Evolutionary conservation across 106 monocot genomes (phyloP), one percentile per base, ranked within the genome.

Genomic region (Posidonia australis): DNA sequence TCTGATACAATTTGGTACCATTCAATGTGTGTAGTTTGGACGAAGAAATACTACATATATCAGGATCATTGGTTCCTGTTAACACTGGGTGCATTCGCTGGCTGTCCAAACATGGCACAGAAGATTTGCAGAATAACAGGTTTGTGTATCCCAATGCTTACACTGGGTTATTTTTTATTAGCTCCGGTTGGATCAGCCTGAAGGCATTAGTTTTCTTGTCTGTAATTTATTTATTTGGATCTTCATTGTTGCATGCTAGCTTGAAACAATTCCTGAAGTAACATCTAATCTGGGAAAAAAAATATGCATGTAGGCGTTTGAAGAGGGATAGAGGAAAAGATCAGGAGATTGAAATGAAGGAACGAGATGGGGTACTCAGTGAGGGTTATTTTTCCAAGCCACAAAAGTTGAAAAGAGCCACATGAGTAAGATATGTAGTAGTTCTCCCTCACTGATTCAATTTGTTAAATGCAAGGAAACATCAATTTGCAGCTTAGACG

Each of bases 11-110:
- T 45, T 25, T 27, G 26, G 10, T 28, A 19, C 52, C 24, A 6
- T 30, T 20, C 16, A n/a, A 22, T 54, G 6, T 26, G 14, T 55
- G n/a, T 28, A 88, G 88, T 62, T 74, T 88, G 63, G 88, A 88
- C 64, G 84, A 84, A 72, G 88, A 84, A 43, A 65, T 84, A 62
- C 74, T 88, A 30, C 84, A 88, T 47, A 71, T 88, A 43, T 79
- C 79, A 36, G 88, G 88, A 51, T 88, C 88, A 17, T 70, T 88
- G 28, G 49, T 70, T 45, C 71, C 77, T 12, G 5, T 65, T 28
- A 21, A 82, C 48, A 88, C 88, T 43, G 88, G 88, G 54, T 84
- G 79, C 51, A 66, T 88, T 22, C 55, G 48, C 46, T 88, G 88
- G 88, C 70, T 88, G 42, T 79, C 80, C 46, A 82, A 70, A 77